phyloP scores from a whole-genome alignment of 2,329 filamentous ascomycete genomes.

The Phaeosphaeriaceae sp. region DNA sequence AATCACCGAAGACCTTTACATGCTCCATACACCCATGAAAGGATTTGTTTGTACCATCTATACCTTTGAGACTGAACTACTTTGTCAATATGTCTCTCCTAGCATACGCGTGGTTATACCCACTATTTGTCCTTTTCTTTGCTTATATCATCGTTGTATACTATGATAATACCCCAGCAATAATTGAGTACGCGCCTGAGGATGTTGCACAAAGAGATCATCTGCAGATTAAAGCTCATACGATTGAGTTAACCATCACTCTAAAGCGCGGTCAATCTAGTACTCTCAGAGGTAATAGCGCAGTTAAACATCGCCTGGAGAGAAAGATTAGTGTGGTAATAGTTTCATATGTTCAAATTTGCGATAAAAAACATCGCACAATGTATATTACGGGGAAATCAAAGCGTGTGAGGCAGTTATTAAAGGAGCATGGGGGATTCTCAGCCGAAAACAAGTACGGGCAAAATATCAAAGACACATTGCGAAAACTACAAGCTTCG shows the following conservation, averaged over 20 bases:
- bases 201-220: background rate
- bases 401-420: slow-evolving; percentile 10
- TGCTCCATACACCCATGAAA: too few species aligned
- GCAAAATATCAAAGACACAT: slow-evolving; percentile 8
- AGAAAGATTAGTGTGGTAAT: background rate
- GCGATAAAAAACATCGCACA: background rate
- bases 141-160: background rate
- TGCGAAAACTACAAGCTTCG: slow-evolving; percentile 1
- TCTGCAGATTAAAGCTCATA: background rate
- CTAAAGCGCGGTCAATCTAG: too few species aligned
- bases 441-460: slow-evolving; percentile 7
- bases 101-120: background rate
- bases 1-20: too few species aligned
- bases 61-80: too few species aligned
- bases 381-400: slow-evolving; percentile 8
- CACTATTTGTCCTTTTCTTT: background rate
- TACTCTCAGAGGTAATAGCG: too few species aligned
- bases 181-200: slow-evolving; percentile 1
- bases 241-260: background rate
- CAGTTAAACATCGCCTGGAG: background rate
- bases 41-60: too few species aligned
- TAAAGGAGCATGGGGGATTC: background rate
- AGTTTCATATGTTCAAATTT: background rate
- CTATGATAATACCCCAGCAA: background rate
- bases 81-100: too few species aligned